phyloP scores from a whole-genome alignment of 345 rosid species.

The Aegle marmelos region DNA sequence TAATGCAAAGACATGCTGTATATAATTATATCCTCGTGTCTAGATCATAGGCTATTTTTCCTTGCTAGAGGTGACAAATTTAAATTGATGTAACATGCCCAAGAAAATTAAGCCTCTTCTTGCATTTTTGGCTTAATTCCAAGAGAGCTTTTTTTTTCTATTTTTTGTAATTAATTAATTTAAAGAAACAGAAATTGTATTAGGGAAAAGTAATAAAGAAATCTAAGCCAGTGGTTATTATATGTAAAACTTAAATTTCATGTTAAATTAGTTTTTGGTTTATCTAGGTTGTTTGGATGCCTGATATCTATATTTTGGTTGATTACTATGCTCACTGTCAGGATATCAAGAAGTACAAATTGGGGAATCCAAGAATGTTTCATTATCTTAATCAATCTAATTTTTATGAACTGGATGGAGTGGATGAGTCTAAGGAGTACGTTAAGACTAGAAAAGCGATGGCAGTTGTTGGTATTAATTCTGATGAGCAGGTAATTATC shows the following conservation, averaged over 20 bases:
- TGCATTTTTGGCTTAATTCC: neutral
- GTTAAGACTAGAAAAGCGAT: conserved; percentile 79
- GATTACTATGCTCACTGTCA: conserved; percentile 28
- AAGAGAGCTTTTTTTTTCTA: neutral
- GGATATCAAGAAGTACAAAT: conserved; percentile 72
- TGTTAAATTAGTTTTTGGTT: neutral
- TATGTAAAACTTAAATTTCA: neutral
- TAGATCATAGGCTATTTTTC: neutral
- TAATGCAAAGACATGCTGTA: neutral
- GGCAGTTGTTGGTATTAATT: conserved; percentile 86
- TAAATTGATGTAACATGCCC: neutral
- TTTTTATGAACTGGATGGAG: conserved; percentile 72
- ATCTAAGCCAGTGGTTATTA: neutral
- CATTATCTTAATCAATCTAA: conserved; percentile 90
- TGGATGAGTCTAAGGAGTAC: conserved; percentile 87
- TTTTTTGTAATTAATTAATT: no score
- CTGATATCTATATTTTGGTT: neutral
- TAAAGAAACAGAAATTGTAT: no score
- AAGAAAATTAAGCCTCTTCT: neutral
- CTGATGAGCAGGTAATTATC: conserved; percentile 72
- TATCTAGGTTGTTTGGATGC: neutral
- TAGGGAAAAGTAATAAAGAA: no score
- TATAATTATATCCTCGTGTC: neutral
- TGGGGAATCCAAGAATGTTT: conserved; percentile 79
- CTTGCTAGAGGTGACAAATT: neutral